Base-by-base conservation (phyloP, 2,329 filamentous ascomycete genomes). In the Nectriaceae sp. region DNA sequence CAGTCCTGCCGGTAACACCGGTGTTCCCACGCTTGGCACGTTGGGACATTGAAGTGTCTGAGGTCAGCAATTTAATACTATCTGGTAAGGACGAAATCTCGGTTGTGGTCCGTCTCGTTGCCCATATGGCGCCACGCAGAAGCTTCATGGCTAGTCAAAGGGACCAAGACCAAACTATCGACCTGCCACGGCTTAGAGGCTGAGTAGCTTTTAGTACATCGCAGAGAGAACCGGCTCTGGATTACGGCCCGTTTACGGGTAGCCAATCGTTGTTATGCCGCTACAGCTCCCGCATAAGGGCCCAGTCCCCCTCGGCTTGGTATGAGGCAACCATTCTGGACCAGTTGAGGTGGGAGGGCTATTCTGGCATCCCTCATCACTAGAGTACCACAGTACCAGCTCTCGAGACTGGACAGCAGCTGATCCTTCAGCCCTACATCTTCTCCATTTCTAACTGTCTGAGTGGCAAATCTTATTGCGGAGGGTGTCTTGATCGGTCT, bases 371-470 rank as follows among this genome's bases (percentile, higher is more conserved):
- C 8, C 10, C 8, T 31, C 15, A 15, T 15, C 16, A 10, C 33
- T 36, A 6, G 5, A 16, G 33, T 36, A 36, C 8, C 24, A 6
- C 24, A 29, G 24, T n/a, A n/a, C n/a, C n/a, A 29, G 33, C 6
- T 16, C 33, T 36, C 33, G 33, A 36, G n/a, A 19, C 40, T 44
- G 46, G 45, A 42, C 33, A 54, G 47, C 50, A 59, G 54, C 55
- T 60, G 53, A 60, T 50, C 51, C 40, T 38, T 62, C 56, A 60
- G 59, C 56, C 59, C 55, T 62, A 59, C 46, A 46, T 43, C 38
- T 45, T 42, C 38, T 21, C 29, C 22, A 31, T 13, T 40, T 21
- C 24, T 33, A 19, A 31, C 31, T 24, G 40, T 29, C 35, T 29
- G 26, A 35, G 42, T 49, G 49, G 49, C 46, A 46, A 47, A 49